Percentiles rank a stretch among this genome's conserved stretches.
phyloP scores from a whole-genome alignment of 495 filamentous ascomycete species.

The Hyphodiscus hymeniophilus region DNA sequence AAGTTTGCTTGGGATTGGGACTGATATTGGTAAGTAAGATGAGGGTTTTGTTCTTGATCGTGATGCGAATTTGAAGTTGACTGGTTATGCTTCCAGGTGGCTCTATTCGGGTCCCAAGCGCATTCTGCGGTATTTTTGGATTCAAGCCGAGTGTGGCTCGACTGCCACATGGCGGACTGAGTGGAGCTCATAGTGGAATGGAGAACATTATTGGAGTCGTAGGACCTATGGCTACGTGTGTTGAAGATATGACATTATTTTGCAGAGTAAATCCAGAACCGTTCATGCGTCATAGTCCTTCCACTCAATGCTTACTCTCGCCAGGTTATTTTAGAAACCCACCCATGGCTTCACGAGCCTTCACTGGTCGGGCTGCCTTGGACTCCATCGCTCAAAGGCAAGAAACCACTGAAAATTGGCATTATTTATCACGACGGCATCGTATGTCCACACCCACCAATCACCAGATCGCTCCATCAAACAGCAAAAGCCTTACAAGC shows the following conservation, averaged over 20 bases:
- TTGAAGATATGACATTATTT: slow-evolving; percentile 32
- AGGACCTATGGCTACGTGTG: slow-evolving; percentile 35
- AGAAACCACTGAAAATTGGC: slow-evolving; percentile 36
- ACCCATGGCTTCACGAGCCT: slow-evolving; percentile 34
- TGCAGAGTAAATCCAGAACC: slow-evolving; percentile 30
- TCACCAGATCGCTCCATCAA: slow-evolving; percentile 31
- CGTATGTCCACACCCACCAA: slow-evolving; percentile 48
- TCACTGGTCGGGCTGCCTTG: slow-evolving; percentile 34
- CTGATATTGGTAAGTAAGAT: slow-evolving; percentile 43
- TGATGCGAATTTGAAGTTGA: too few relatives aligned
- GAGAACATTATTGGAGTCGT: slow-evolving; percentile 29
- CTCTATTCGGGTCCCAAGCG: slow-evolving; percentile 43
- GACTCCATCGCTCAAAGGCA: slow-evolving; percentile 16
- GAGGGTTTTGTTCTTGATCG: too few relatives aligned
- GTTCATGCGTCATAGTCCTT: too few relatives aligned
- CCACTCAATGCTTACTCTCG: too few relatives aligned
- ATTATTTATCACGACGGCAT: slow-evolving; percentile 46
- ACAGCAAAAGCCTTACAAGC: too few relatives aligned
- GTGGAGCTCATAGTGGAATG: slow-evolving; percentile 15
- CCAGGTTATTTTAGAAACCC: too few relatives aligned
- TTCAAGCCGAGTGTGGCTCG: slow-evolving; percentile 42
- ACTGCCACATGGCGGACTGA: slow-evolving; percentile 36
- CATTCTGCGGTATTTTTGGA: slow-evolving; percentile 47
- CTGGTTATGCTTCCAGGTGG: slow-evolving; percentile 1
- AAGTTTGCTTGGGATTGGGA: slow-evolving; percentile 48